phyloP scores from a whole-genome alignment of 2,329 filamentous ascomycete species.

The Pyrenochaeta sp. region DNA sequence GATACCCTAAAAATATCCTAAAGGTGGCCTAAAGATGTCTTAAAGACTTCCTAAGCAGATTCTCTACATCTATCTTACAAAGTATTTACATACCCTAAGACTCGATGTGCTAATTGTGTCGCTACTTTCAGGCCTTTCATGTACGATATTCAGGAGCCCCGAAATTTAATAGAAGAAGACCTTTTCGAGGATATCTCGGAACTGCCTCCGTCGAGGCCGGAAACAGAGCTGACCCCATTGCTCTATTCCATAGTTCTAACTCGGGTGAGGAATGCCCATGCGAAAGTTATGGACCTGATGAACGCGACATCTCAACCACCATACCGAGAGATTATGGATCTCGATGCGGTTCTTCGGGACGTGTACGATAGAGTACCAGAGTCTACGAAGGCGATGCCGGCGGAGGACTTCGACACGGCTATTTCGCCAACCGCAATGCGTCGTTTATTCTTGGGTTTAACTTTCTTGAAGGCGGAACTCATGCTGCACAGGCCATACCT shows the following conservation, averaged over 20 bases:
- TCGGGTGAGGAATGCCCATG: conserved; percentile 32
- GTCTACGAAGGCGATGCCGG: conserved; percentile 18
- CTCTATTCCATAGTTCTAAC: conserved; percentile 38
- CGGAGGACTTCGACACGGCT: conserved; percentile 20
- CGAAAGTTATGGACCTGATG: conserved; percentile 40
- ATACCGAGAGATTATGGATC: conserved; percentile 39
- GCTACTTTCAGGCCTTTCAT: conserved; percentile 30
- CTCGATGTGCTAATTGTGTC: too few relatives aligned
- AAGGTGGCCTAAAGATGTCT: too few relatives aligned
- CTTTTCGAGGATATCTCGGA: conserved; percentile 48
- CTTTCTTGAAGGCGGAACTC: conserved; percentile 44
- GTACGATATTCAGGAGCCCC: conserved; percentile 50
- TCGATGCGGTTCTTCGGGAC: conserved; percentile 35
- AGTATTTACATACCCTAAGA: too few relatives aligned
- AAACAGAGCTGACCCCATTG: conserved; percentile 36
- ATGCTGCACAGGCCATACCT: conserved; percentile 51
- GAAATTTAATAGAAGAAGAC: conserved; percentile 54
- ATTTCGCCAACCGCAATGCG: conserved; percentile 31
- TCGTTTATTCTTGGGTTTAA: conserved; percentile 40
- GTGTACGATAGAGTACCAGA: conserved; percentile 33
- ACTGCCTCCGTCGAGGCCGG: conserved; percentile 38
- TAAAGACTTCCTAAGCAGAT: too few relatives aligned
- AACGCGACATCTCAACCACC: conserved; percentile 34
- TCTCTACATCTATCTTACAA: too few relatives aligned
- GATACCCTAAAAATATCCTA: too few relatives aligned